These are phyloP conservation scores for Gypsophila paniculata DNA, from an alignment of 179 eudicot species.

Conservation along the genomic window DNA sequence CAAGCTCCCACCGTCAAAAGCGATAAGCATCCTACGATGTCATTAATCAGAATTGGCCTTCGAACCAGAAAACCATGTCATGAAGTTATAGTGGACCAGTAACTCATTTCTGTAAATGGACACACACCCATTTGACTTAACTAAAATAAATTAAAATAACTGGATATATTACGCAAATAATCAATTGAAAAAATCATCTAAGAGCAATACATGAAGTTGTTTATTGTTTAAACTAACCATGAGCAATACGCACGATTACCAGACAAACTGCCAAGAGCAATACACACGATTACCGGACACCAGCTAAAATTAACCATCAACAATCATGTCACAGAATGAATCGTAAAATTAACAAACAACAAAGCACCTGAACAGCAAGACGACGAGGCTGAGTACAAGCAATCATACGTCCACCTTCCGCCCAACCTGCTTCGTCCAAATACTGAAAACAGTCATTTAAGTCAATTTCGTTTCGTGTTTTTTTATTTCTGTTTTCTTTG, in stretches of 20 bases:
- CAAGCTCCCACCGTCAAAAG: not conserved
- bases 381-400: conserved; percentile 98
- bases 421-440: conserved; percentile 93
- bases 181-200: not conserved
- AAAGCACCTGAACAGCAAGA: conserved; percentile 85
- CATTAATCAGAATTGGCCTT: not conserved
- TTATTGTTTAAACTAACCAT: no score
- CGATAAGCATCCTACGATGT: conserved; percentile 1
- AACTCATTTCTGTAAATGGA: no score
- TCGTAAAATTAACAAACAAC: not conserved
- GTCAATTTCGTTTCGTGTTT: no score
- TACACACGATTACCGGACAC: not conserved
- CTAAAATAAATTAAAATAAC: no score
- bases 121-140: no score
- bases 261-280: not conserved
- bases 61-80: not conserved
- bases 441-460: no score
- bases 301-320: not conserved
- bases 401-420: conserved; percentile 69
- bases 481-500: no score
- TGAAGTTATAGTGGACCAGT: no score
- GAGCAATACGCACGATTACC: not conserved
- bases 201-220: not conserved
- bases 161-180: not conserved
- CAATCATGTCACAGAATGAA: not conserved